Evolutionary conservation across 257 asterid species (phyloP).

Genomic region (Mitragyna speciosa): DNA sequence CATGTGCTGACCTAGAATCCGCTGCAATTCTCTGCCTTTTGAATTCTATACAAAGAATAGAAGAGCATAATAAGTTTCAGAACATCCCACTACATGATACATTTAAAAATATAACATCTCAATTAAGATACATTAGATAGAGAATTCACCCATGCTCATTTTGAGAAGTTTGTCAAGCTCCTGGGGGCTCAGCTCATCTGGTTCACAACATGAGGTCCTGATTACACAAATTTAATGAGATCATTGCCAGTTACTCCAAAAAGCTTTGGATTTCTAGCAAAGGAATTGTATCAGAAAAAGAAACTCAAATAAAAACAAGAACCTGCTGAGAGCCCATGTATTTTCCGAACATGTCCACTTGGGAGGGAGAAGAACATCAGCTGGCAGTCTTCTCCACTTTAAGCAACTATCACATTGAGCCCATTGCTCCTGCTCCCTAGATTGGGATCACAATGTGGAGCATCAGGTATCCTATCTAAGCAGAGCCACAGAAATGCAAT

Average conservation of each 20-base stretch:
- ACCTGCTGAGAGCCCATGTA: constrained; percentile 56
- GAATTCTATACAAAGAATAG: constrained; percentile 42
- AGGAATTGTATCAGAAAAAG: background rate
- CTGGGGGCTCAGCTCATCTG: constrained; percentile 63
- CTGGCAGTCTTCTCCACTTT: constrained; percentile 77
- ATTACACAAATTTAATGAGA: constrained; percentile 19
- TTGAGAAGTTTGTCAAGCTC: constrained; percentile 78
- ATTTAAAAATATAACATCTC: background rate
- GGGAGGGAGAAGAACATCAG: constrained; percentile 77
- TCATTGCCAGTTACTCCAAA: constrained; percentile 9
- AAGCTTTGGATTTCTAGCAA: background rate
- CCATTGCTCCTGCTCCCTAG: constrained; percentile 95
- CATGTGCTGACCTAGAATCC: constrained; percentile 40
- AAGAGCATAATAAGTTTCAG: constrained; percentile 13
- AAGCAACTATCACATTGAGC: constrained; percentile 84
- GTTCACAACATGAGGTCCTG: constrained; percentile 79
- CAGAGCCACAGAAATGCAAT: background rate
- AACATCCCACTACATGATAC: background rate
- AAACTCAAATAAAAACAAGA: background rate
- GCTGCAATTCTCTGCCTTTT: constrained; percentile 47
- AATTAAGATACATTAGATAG: background rate
- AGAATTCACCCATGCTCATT: constrained; percentile 64
- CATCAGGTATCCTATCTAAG: constrained; percentile 6
- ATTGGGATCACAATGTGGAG: constrained; percentile 1
- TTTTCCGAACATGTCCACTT: constrained; percentile 86